Conservation (phyloP, 352 stramenopile species). For the Globisporangium polare region DNA sequence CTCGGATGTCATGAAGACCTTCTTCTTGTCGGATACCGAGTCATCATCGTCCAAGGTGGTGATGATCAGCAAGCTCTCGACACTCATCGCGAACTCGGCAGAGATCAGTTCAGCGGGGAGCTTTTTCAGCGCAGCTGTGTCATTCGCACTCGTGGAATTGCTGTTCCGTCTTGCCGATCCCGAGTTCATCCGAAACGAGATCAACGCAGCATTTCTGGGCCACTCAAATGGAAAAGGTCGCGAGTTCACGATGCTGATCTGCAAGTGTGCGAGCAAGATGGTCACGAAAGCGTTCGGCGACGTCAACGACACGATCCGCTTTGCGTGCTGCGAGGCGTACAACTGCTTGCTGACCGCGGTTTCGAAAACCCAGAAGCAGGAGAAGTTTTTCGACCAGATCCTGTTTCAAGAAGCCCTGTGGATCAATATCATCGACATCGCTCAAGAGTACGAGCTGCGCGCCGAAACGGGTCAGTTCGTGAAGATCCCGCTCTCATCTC, state of each 20-base stretch:
- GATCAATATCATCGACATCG: constrained; percentile 58
- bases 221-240: constrained; percentile 68
- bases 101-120: constrained; percentile 30
- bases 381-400: constrained; percentile 87
- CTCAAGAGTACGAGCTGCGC: constrained; percentile 34
- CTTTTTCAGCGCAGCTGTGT: constrained; percentile 50
- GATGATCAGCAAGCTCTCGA: constrained; percentile 47
- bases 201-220: constrained; percentile 71
- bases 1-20: constrained; percentile 26
- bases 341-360: constrained; percentile 72
- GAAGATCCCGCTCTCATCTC: constrained; percentile 50
- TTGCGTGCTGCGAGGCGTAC: constrained; percentile 65
- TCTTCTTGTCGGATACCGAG: constrained; percentile 39
- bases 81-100: constrained; percentile 48
- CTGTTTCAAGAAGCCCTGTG: constrained; percentile 73
- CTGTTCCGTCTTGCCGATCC: constrained; percentile 60
- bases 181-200: constrained; percentile 54
- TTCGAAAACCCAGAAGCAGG: constrained; percentile 78
- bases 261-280: constrained; percentile 80
- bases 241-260: constrained; percentile 84
- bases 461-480: constrained; percentile 50
- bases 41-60: constrained; percentile 19
- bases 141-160: constrained; percentile 61
- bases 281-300: constrained; percentile 42
- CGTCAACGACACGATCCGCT: constrained; percentile 31